Percentiles rank a stretch among this genome's conserved stretches.
These are phyloP conservation scores for Saussurea involucrata DNA, from an alignment of 129 eudicot species.

Conservation along the genomic window DNA sequence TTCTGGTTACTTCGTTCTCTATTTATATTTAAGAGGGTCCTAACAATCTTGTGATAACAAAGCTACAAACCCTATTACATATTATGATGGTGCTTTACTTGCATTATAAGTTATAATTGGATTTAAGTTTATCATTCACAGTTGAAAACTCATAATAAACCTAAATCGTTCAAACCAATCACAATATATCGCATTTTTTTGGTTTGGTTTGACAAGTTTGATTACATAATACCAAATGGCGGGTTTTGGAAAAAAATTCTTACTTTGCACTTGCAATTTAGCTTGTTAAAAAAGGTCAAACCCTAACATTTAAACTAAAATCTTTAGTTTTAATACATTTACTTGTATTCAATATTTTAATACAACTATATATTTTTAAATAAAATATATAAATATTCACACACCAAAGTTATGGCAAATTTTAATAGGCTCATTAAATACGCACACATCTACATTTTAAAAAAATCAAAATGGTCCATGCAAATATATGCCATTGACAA, in stretches of 20 bases:
- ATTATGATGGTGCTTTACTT: too few relatives aligned
- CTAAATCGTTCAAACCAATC: too few relatives aligned
- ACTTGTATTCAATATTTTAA: background rate
- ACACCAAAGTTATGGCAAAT: background rate
- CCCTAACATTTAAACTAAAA: background rate
- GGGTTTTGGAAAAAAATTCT: background rate
- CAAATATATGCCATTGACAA: slow-evolving; percentile 14
- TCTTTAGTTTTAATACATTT: too few relatives aligned
- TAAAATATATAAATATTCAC: background rate
- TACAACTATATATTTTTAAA: background rate
- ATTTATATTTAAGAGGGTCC: too few relatives aligned
- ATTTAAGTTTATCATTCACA: too few relatives aligned
- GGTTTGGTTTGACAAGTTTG: too few relatives aligned
- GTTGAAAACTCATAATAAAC: too few relatives aligned
- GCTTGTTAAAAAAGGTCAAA: background rate
- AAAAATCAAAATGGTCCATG: slow-evolving; percentile 1
- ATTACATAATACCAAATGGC: background rate
- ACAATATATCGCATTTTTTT: too few relatives aligned
- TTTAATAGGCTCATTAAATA: slow-evolving; percentile 14
- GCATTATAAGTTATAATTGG: too few relatives aligned
- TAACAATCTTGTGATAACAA: slow-evolving; percentile 6
- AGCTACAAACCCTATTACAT: background rate
- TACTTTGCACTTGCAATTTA: background rate
- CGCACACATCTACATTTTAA: slow-evolving; percentile 8
- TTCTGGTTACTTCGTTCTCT: too few relatives aligned